Percentiles rank a stretch among this genome's conserved stretches.
These are phyloP conservation scores for Exophiala phaeomuriformis DNA, from an alignment of 2,329 filamentous ascomycete genomes.

Conservation along the genomic window DNA sequence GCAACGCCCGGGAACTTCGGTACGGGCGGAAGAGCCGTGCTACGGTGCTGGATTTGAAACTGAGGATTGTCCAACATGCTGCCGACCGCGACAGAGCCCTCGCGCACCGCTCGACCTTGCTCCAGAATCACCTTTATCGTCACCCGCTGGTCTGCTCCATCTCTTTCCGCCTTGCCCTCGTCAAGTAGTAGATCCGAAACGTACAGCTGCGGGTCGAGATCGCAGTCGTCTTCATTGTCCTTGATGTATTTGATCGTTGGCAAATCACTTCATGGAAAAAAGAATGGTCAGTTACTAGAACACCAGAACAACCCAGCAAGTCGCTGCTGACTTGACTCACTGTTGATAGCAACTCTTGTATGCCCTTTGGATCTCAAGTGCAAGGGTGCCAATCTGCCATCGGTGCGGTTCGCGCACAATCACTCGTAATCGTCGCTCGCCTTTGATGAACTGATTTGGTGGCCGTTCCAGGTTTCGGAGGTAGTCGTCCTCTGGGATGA, in stretches of 20 bases:
- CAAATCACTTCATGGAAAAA: conserved; percentile 14
- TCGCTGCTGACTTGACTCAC: conserved; percentile 7
- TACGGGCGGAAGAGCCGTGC: conserved; percentile 19
- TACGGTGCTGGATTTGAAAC: conserved; percentile 19
- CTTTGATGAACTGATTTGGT: conserved; percentile 1
- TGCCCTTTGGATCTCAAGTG: conserved; percentile 20
- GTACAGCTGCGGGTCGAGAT: conserved; percentile 25
- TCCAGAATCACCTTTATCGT: conserved; percentile 26
- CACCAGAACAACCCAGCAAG: too few species aligned
- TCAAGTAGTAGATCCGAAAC: conserved; percentile 27
- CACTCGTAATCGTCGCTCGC: conserved; percentile 22
- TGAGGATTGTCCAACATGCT: conserved; percentile 15
- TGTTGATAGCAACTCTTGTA: conserved; percentile 25
- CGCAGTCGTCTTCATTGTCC: conserved; percentile 25
- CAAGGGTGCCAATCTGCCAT: conserved; percentile 25
- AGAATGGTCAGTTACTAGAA: not conserved
- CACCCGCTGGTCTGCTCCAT: conserved; percentile 24
- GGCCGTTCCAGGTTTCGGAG: conserved; percentile 9
- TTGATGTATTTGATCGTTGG: conserved; percentile 27
- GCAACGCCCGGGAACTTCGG: conserved; percentile 18
- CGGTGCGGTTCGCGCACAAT: conserved; percentile 23
- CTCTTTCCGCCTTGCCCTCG: conserved; percentile 25
- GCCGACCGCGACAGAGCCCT: conserved; percentile 25
- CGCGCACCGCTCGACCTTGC: conserved; percentile 21
- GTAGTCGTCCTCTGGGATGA: conserved; percentile 26